These are phyloP conservation scores for Eudorina sp. DNA, from an alignment of 139 green algal genomes.

Conservation along the genomic window DNA sequence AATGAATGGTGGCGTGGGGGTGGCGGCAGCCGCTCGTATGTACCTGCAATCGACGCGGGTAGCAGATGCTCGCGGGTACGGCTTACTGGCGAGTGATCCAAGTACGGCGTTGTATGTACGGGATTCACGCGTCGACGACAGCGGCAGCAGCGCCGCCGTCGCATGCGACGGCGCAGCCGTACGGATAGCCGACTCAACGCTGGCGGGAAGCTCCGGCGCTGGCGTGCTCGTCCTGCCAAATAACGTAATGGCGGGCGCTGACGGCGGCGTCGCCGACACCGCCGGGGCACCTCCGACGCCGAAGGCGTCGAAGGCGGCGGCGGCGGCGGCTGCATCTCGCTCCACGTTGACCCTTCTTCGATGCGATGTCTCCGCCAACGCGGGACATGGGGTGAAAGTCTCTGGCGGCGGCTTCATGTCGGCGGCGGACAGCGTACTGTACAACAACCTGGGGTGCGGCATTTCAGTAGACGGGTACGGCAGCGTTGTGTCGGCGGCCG, in stretches of 20 bases:
- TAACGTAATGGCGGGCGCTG: too few relatives aligned
- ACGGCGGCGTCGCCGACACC: not conserved
- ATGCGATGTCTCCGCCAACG: constrained; percentile 30
- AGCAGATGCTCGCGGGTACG: not conserved
- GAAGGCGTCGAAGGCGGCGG: not conserved
- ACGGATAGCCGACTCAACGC: not conserved
- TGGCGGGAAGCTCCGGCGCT: not conserved
- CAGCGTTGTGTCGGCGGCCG: not conserved
- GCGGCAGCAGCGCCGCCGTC: not conserved
- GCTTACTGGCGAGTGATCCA: not conserved
- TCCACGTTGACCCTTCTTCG: not conserved
- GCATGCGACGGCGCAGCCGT: not conserved
- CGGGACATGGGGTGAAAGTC: constrained; percentile 2
- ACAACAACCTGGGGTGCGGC: constrained; percentile 41
- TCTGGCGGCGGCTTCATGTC: not conserved
- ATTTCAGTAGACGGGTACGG: not conserved
- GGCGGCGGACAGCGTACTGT: not conserved
- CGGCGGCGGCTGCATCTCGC: not conserved
- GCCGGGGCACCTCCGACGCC: not conserved
- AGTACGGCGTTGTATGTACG: not conserved
- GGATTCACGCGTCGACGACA: constrained; percentile 1
- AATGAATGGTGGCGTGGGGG: not conserved
- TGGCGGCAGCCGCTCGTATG: not conserved
- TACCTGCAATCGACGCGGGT: not conserved
- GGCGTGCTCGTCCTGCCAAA: not conserved